phyloP scores from a whole-genome alignment of 2,329 filamentous ascomycete species.

The Diaporthe sp. region DNA sequence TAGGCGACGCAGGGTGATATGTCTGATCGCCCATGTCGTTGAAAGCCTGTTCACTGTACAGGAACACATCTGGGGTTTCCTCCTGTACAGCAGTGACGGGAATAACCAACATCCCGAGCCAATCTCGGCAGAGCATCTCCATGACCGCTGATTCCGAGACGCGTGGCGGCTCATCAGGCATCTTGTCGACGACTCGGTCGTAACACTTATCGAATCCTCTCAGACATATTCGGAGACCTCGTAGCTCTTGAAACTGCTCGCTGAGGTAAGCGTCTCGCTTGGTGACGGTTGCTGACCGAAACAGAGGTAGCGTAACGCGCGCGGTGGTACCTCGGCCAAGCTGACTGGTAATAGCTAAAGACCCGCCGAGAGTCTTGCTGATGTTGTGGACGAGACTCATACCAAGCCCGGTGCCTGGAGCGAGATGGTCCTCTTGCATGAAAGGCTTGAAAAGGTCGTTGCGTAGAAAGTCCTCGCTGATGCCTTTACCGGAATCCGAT shows the following conservation, averaged over 20 bases:
- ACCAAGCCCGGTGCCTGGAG: slow-evolving; percentile 74
- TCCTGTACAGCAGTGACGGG: background rate
- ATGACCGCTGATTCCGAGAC: slow-evolving; percentile 23
- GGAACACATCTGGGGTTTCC: slow-evolving; percentile 20
- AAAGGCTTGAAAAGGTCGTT: slow-evolving; percentile 75
- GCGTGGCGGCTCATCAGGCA: background rate
- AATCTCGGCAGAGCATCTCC: slow-evolving; percentile 34
- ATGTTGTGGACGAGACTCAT: slow-evolving; percentile 75
- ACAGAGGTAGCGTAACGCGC: slow-evolving; percentile 43
- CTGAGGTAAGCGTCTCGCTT: background rate
- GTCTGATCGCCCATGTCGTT: background rate
- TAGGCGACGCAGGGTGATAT: background rate
- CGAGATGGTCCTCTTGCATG: slow-evolving; percentile 72
- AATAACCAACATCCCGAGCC: slow-evolving; percentile 33
- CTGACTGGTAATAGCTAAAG: slow-evolving; percentile 68
- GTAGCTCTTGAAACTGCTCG: background rate
- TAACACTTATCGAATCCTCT: slow-evolving; percentile 17
- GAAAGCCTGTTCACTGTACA: slow-evolving; percentile 33
- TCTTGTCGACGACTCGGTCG: slow-evolving; percentile 6
- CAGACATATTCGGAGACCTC: slow-evolving; percentile 18
- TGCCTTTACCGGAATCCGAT: slow-evolving; percentile 76
- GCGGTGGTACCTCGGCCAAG: slow-evolving; percentile 51
- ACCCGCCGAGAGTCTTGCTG: slow-evolving; percentile 69
- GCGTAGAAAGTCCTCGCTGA: slow-evolving; percentile 72
- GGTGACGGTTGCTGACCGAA: background rate